Base-by-base conservation (phyloP, 495 filamentous ascomycete species). In the Entonaema liquescens region DNA sequence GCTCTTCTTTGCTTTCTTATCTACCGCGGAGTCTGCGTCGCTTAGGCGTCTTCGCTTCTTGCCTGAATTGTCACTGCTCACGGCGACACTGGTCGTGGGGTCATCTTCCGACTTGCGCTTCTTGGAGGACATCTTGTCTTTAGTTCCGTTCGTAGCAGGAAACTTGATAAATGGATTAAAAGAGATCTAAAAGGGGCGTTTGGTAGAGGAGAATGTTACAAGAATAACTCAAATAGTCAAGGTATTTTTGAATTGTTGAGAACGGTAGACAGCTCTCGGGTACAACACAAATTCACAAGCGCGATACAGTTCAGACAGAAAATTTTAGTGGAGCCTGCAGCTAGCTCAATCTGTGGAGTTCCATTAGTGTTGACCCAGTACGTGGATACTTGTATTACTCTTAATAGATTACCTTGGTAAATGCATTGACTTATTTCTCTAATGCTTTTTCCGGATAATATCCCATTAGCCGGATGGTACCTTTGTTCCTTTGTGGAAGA, bases 1-100 rank as follows among this genome's bases (percentile, higher is more conserved):
- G 0, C 59, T 59, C 81, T 85, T 59, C 82, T 86, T 67, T 79
- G 83, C 52, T 76, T 87, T 61, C 83, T 88, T 70, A 63, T 78
- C 78, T 19, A 40, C 65, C 23, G 74, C 59, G 5, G 53, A 25
- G 35, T 74, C 61, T 5, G 59, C 50, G 9, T 70, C 59, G 64
- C 52, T 63, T 8, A 68, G n/a, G 23, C 70, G 65, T 42, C 67
- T 69, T 15, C 67, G 65, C 59, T 67, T 71, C 63, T 58, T 64
- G 54, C 62, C 40, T 7, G 29, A 25, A 19, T 3, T 31, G 23
- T 36, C 55, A 28, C 55, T 53, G 29, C 2, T 40, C 25, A 50
- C 15, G n/a, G 33, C 49, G 66, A 29, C 28, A 60, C 12, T 56
- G 47, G n/a, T 15, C 40, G 63, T 56, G 62, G 50, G 56, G 35